Evolutionary conservation across 2,329 filamentous ascomycete species (phyloP).

Genomic region (Clonostachys byssicola): DNA sequence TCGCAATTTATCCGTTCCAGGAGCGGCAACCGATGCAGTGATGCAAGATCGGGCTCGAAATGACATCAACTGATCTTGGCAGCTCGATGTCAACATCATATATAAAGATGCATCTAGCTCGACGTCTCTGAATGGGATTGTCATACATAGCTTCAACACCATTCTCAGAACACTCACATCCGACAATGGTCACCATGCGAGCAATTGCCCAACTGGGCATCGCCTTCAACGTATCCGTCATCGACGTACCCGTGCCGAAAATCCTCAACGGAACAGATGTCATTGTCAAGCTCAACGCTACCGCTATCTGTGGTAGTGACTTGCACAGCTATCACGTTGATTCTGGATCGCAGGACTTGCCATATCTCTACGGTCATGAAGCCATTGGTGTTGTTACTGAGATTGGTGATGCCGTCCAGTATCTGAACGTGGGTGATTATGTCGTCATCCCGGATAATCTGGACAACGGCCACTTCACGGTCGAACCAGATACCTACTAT

Average conservation of each 20-base stretch:
- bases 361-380: conserved; percentile 28
- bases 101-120: no score
- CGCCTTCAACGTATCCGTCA: conserved; percentile 7
- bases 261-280: conserved; percentile 18
- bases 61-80: no score
- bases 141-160: no score
- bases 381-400: conserved; percentile 29
- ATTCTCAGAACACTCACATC: no score
- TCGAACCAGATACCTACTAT: conserved; percentile 10
- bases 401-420: conserved; percentile 25
- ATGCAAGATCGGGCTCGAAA: no score
- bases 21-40: no score
- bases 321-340: conserved; percentile 23
- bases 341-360: conserved; percentile 6
- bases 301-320: conserved; percentile 27
- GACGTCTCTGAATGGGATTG: no score
- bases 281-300: conserved; percentile 23
- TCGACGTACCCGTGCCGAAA: conserved; percentile 7
- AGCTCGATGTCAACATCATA: no score
- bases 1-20: no score
- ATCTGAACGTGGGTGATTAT: conserved; percentile 27
- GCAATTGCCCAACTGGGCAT: neutral
- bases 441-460: conserved; percentile 20
- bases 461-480: conserved; percentile 2
- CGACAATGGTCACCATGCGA: neutral